phyloP scores from a whole-genome alignment of 2,329 filamentous ascomycete species.

The Pseudopithomyces maydicus region DNA sequence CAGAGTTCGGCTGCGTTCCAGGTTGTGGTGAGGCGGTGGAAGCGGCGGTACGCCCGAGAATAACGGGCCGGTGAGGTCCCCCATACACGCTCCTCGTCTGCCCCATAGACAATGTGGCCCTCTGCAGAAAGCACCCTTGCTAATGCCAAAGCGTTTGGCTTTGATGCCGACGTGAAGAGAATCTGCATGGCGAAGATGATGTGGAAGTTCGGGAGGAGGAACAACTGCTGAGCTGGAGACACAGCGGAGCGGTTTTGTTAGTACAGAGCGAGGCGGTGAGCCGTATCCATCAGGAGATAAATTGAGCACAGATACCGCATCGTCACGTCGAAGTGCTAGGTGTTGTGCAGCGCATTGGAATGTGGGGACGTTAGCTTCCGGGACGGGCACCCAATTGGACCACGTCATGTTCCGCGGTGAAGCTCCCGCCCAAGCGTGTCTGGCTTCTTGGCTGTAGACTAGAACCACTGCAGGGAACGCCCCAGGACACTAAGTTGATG shows the following conservation, averaged over 20 bases:
- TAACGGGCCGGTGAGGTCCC: slow-evolving; percentile 12
- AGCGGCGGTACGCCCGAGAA: slow-evolving; percentile 11
- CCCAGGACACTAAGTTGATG: not conserved
- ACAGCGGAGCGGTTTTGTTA: not conserved
- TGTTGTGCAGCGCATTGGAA: slow-evolving; percentile 3
- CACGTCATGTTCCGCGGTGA: not conserved
- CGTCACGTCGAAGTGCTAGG: slow-evolving; percentile 4
- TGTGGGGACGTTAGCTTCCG: not conserved
- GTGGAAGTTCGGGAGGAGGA: not conserved
- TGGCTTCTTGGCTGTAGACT: not conserved
- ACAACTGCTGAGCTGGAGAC: not conserved
- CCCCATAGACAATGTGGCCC: slow-evolving; percentile 13
- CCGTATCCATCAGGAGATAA: too few relatives aligned
- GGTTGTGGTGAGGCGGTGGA: slow-evolving; percentile 1
- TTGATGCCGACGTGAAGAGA: slow-evolving; percentile 13
- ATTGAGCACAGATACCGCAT: not conserved
- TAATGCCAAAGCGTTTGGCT: slow-evolving; percentile 13
- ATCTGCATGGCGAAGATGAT: slow-evolving; percentile 7
- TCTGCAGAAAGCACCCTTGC: slow-evolving; percentile 13
- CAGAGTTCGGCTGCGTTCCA: not conserved
- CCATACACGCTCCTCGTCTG: slow-evolving; percentile 13
- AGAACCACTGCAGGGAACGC: not conserved
- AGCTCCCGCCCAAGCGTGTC: not conserved
- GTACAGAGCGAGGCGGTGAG: not conserved
- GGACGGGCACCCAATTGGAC: slow-evolving; percentile 3